A percentile compares a stretch with the other conserved stretches of the same genome.
These are phyloP conservation scores for Candida pseudoglaebosa DNA, from an alignment of 805 yeast genomes.

Conservation along the genomic window DNA sequence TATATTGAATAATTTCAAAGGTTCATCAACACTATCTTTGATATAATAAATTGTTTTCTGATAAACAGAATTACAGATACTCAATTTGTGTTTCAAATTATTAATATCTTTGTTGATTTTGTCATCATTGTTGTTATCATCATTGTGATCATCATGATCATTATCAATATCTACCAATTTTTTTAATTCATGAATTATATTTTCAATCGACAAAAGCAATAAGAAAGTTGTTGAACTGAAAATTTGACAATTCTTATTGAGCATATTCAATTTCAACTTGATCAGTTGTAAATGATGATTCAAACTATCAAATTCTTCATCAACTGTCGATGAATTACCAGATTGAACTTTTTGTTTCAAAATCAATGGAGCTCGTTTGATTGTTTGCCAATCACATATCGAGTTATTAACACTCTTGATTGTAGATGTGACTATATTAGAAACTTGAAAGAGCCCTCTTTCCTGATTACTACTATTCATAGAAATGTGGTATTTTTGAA, in stretches of 20 bases:
- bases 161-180: too few species aligned
- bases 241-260: conserved; percentile 14
- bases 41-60: conserved; percentile 2
- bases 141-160: too few species aligned
- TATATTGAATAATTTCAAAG: conserved; percentile 6
- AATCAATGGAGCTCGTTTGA: conserved; percentile 30
- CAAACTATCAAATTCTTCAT: conserved; percentile 33
- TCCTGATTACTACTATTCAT: background rate
- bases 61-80: background rate
- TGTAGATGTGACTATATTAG: background rate
- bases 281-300: conserved; percentile 15
- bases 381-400: conserved; percentile 20
- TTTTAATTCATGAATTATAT: conserved; percentile 7
- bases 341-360: conserved; percentile 24
- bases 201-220: conserved; percentile 1
- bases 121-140: too few species aligned
- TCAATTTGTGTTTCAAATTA: background rate
- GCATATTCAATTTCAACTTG: conserved; percentile 14
- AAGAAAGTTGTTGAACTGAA: conserved; percentile 1
- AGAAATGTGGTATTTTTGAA: too few species aligned
- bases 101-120: too few species aligned
- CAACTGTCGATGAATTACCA: conserved; percentile 27
- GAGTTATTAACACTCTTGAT: background rate
- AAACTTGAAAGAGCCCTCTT: background rate
- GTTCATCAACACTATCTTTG: conserved; percentile 7